Conservation (phyloP, 73 alveolate species). For the Tetrahymena thermophila region DNA sequence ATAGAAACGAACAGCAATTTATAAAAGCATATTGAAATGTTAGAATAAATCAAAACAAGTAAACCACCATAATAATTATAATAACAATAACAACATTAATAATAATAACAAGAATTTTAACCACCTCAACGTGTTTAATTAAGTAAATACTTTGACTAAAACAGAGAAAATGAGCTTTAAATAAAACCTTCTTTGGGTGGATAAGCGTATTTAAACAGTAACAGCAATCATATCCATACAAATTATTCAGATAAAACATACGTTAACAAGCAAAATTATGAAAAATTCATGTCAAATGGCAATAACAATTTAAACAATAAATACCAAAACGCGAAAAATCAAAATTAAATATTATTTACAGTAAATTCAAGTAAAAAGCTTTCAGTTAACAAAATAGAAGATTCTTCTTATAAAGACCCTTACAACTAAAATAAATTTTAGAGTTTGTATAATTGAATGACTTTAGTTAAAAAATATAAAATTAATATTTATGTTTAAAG, state of each 20-base stretch:
- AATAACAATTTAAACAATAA: not conserved
- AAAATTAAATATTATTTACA: not conserved
- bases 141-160: not conserved
- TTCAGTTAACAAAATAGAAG: not conserved
- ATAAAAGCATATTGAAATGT: not conserved
- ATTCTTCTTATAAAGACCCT: not conserved
- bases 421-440: no score
- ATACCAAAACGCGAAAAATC: not conserved
- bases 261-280: not conserved
- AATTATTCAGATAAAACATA: not conserved
- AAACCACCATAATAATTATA: not conserved
- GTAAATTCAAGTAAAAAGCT: not conserved
- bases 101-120: no score
- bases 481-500: no score
- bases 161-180: not conserved
- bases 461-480: no score
- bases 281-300: not conserved
- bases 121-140: not conserved
- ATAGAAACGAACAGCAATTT: not conserved
- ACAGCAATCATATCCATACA: not conserved
- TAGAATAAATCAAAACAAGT: not conserved
- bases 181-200: not conserved
- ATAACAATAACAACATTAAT: no score
- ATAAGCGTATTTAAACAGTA: not conserved
- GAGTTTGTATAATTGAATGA: not conserved